Percentiles rank a stretch among this genome's conserved stretches.
phyloP scores from a whole-genome alignment of 495 filamentous ascomycete species.

The Penicillium soppii region DNA sequence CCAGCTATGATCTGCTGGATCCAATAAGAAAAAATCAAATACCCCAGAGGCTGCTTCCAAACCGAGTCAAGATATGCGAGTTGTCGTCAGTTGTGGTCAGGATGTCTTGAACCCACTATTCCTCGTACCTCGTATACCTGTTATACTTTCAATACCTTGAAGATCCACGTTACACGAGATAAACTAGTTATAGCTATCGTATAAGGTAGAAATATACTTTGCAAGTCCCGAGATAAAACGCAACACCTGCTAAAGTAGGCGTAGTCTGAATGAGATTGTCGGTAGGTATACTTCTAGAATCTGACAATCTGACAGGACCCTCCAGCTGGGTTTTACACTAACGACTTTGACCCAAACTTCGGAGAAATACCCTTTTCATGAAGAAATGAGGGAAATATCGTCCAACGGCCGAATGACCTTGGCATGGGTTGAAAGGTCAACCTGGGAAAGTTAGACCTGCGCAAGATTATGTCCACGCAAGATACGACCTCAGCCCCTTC shows the following conservation, averaged over 20 bases:
- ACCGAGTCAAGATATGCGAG: conserved; percentile 8
- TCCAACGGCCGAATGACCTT: too few relatives aligned
- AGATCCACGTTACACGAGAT: too few relatives aligned
- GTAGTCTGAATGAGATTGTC: background rate
- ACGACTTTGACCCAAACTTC: background rate
- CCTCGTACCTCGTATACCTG: too few relatives aligned
- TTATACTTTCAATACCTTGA: too few relatives aligned
- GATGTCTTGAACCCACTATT: background rate
- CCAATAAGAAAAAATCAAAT: background rate
- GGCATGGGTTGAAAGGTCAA: too few relatives aligned
- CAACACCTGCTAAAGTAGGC: background rate
- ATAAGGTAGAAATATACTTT: too few relatives aligned
- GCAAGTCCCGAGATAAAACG: background rate
- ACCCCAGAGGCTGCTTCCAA: background rate
- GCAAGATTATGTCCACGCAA: background rate
- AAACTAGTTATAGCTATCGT: too few relatives aligned
- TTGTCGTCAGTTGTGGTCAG: background rate
- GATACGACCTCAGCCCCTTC: conserved; percentile 5
- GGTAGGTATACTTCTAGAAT: too few relatives aligned
- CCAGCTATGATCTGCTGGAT: too few relatives aligned
- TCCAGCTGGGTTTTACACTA: too few relatives aligned
- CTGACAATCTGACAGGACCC: too few relatives aligned
- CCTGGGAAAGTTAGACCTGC: background rate
- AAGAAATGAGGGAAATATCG: too few relatives aligned
- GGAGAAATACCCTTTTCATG: conserved; percentile 9